Base-by-base conservation (phyloP, 2,329 filamentous ascomycete species). In the Venturia oleaginea region DNA sequence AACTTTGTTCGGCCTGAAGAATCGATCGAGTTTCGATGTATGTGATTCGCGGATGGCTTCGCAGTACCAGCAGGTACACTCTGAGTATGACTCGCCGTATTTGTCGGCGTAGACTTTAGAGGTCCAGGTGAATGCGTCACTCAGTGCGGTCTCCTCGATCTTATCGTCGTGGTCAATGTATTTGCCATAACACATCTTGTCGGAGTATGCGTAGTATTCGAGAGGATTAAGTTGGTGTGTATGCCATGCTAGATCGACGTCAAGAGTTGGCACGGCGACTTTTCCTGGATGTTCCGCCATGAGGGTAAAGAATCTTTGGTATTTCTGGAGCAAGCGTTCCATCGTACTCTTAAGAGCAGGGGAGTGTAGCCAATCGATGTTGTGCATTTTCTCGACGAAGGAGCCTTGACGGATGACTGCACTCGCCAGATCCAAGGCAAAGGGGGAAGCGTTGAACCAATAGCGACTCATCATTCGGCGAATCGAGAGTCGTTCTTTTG, bases 141-240 rank as follows among this genome's bases (percentile, higher is more conserved):
- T 83, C 7, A 95, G 81, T 60, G 80, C 81, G 17, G 77, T 77
- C 70, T 92, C 87, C 60, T 87, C 85, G 27, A 95, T 85, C 75
- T 93, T 93, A 78, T 95, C 91, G 73, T 94, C 88, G 71, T 95
- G 91, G 71, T 92, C 86, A 68, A 93, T 83, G 70, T 91, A 90
- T 60, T 81, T 84, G 1, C 70, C 71, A 6, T 80, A 81, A 17
- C 51, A 57, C 27, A 73, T 72, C 0, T 61, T 64, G 0, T 80
- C 71, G 1, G 83, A 87, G 71, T 83, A 87, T 2, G 72, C 66
- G 69, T 84, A 87, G 75, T 94, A 94, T 30, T 43, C 46, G 24
- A 46, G 42, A 0, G 90, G 87, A 10, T 78, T 83, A 3, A 93
- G 83, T 72, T 93, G 88, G 70, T 93, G 89, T 0, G 89, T 93